A percentile compares a stretch with the other conserved stretches of the same genome.
Conservation (phyloP, 129 eudicot species). For the Centrapalus pauciflorus region DNA sequence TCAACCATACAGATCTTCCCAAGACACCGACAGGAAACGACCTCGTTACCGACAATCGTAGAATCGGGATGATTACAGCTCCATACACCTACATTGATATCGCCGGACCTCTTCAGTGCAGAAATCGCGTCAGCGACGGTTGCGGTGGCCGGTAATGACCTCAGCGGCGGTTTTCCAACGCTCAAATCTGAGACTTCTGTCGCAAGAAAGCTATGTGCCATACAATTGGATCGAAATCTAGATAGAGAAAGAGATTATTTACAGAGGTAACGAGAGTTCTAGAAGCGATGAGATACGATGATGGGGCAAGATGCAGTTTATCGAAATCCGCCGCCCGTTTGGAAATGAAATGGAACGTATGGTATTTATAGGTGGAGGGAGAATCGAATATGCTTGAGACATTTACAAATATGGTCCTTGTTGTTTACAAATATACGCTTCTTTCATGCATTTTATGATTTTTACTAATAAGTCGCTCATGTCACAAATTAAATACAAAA, state of each 20-base stretch:
- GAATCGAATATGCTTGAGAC: neutral
- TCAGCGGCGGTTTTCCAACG: constrained; percentile 69
- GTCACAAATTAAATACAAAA: no score
- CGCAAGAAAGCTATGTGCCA: constrained; percentile 60
- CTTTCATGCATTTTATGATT: neutral
- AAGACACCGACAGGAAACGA: constrained; percentile 33
- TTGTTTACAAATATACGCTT: neutral
- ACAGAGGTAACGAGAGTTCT: no score
- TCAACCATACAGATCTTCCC: constrained; percentile 75
- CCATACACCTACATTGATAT: constrained; percentile 58
- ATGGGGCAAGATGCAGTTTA: neutral
- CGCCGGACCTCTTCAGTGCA: constrained; percentile 53
- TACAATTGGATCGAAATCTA: constrained; percentile 28
- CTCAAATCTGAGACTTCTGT: constrained; percentile 67
- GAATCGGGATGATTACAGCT: constrained; percentile 21
- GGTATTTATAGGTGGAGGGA: constrained; percentile 22
- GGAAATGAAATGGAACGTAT: neutral
- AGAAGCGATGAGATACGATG: constrained; percentile 7
- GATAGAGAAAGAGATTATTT: constrained; percentile 6
- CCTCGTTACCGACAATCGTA: neutral
- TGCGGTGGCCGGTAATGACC: constrained; percentile 39
- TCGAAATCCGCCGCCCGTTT: neutral
- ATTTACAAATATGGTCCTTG: neutral
- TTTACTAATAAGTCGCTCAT: no score
- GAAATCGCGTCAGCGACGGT: constrained; percentile 53